phyloP scores from a whole-genome alignment of 352 stramenopile species.

The Globisporangium carolinianum region DNA sequence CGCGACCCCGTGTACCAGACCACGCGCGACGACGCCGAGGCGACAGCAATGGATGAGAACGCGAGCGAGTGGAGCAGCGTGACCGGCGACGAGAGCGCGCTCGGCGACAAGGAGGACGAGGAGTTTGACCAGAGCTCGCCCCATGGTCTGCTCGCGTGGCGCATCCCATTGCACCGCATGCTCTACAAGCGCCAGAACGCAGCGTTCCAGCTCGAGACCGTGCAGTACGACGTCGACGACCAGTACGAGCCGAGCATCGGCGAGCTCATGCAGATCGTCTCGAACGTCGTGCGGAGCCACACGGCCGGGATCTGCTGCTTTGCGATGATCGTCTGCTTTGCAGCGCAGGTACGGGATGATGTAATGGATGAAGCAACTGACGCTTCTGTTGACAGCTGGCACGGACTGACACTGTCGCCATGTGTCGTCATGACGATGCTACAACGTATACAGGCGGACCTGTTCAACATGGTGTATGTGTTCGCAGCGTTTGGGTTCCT shows the following conservation, averaged over 20 bases:
- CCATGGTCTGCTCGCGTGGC: conserved; percentile 33
- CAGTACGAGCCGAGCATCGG: conserved; percentile 52
- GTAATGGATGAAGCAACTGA: background rate
- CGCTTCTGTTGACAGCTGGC: background rate
- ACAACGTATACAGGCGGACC: conserved; percentile 36
- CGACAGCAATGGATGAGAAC: conserved; percentile 37
- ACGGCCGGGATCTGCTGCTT: conserved; percentile 59
- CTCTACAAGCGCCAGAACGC: conserved; percentile 72
- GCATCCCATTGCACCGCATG: conserved; percentile 55
- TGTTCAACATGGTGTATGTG: conserved; percentile 78
- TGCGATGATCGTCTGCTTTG: conserved; percentile 58
- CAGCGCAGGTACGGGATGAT: conserved; percentile 43
- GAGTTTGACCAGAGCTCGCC: conserved; percentile 49
- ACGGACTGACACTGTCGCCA: conserved; percentile 2
- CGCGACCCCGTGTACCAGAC: conserved; percentile 21
- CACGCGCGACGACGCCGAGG: conserved; percentile 24
- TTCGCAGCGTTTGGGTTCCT: conserved; percentile 62
- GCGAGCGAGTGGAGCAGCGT: conserved; percentile 84
- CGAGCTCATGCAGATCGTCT: conserved; percentile 50
- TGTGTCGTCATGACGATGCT: background rate
- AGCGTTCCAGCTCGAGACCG: conserved; percentile 56
- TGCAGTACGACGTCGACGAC: conserved; percentile 73
- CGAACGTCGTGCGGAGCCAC: conserved; percentile 64
- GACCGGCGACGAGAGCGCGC: conserved; percentile 74
- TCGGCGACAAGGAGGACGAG: conserved; percentile 72